phyloP scores from a whole-genome alignment of 257 asterid species.

The Solanum corneliomulleri region DNA sequence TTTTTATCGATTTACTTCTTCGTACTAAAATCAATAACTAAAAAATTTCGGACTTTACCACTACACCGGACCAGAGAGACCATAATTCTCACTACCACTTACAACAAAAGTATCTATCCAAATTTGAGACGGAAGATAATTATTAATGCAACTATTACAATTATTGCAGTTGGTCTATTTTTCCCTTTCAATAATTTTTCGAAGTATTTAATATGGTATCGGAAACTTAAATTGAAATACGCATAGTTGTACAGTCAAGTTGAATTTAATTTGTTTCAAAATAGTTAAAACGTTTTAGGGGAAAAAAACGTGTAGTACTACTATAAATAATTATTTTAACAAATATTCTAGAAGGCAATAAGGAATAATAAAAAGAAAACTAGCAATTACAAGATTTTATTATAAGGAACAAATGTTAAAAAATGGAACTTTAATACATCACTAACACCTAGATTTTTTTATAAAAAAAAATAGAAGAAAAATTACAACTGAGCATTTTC shows the following conservation, averaged over 20 bases:
- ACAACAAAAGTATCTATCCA: no score
- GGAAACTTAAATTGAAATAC: neutral
- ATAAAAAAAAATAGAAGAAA: neutral
- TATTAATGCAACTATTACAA: neutral
- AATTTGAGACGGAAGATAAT: no score
- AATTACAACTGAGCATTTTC: neutral
- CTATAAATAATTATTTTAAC: neutral
- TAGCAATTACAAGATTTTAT: neutral
- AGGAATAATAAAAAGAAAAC: neutral
- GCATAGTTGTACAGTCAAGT: neutral
- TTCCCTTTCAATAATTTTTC: neutral
- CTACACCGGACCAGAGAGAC: neutral
- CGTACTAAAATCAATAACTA: neutral
- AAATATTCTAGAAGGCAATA: neutral
- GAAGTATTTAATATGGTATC: neutral
- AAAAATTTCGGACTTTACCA: neutral
- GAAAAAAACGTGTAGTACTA: fast-evolving
- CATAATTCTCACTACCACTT: no score
- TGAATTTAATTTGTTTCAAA: neutral
- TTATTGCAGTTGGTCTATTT: neutral
- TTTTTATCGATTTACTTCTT: neutral
- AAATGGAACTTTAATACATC: neutral
- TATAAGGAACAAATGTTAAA: neutral
- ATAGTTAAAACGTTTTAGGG: neutral
- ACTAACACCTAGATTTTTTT: neutral